Base-by-base conservation (phyloP, 495 filamentous ascomycete species). In the Tirmania nivea region DNA sequence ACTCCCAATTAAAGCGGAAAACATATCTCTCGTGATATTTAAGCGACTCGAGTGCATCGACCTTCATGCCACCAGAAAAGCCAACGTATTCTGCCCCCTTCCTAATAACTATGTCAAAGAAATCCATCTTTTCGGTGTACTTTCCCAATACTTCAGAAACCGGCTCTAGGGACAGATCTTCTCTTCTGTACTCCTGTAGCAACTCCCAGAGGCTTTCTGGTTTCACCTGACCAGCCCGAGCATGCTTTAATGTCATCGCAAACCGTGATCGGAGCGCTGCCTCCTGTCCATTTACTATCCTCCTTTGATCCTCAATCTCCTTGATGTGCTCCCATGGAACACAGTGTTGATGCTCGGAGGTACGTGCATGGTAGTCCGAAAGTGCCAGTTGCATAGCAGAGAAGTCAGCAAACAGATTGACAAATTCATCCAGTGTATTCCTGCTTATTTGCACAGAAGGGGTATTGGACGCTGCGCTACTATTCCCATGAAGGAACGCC, bases 41-140 rank as follows among this genome's bases (percentile, higher is more conserved):
- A 4, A 3, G 3, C 39, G 39, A 19, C 14, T 14, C 4, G 12
- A 4, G 12, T 14, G 17, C 9, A 45, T 45, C 39, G 12, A 19
- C 39, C 14, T 4, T 4, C 35, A 10, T 34, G 5, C 34, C 16
- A 10, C 51, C 42, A n/a, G 48, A 48, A 35, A 61, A 56, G 17
- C 63, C 60, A 49, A 65, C 37, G 52, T 65, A 65, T 2, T 21
- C 34, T 39, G 58, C 63, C 10, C 60, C 60, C 35, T 57, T 56
- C 11, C 34, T 49, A 42, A 59, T 48, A 11, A 59, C 48, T 8
- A 17, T 55, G 8, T 50, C 42, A 20, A 62, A 57, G 51, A 64
- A 63, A 4, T 59, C 49, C 8, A 62, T 51, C 47, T 60, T 64
- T 20, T 55, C 56, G 7, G 20, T 36, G n/a, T 52, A 52, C 17